Evolutionary conservation across 2,329 filamentous ascomycete genomes (phyloP), one percentile per base, ranked within the genome.

Genomic region (Ceratocystis alfenasii): DNA sequence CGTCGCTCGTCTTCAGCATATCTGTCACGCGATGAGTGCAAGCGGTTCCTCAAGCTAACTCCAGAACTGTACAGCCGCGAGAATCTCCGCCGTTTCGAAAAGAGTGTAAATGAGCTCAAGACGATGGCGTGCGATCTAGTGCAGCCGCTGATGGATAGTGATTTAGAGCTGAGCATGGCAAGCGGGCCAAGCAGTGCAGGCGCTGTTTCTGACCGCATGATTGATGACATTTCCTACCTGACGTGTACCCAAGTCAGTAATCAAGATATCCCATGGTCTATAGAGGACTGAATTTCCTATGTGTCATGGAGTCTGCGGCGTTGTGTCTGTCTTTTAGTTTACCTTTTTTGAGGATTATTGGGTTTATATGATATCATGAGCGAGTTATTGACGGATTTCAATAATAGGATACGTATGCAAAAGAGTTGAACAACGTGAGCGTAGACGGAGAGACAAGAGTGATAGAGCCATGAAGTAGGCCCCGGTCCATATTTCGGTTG

Each of bases 71-170:
- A 96, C 76, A 90, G 83, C 57, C 82, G 92, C 20, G 92, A 96
- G n/a, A 93, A 90, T 69, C 75, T 96, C 62, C 84, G 87, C 68
- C 81, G 88, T 3, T 95, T 96, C 70, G 93, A 96, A 78, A 85
- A 88, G 72, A 83, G 90, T 66, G 82, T 96, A 70, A 90, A 96
- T 67, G 92, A 96, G 78, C 80, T 96, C 65, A 96, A 96, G 77
- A 82, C 83, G 66, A 82, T 93, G 72, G 93, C 92, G 5, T 81
- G 88, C 64, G 90, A 95, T 71, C 80, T 88, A 17, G 92, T 96
- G 6, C 86, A 87, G 67, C 92, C 92, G 3, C 78, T 96, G 12
- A 95, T 95, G 87, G 83, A 87, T 63, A 94, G 89, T 72, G 88
- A 86, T 64, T 80, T 96, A 12, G 89, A 96, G 75, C 80, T 95